phyloP scores from a whole-genome alignment of 441 rosid genomes.

The Pelargonium australe region DNA sequence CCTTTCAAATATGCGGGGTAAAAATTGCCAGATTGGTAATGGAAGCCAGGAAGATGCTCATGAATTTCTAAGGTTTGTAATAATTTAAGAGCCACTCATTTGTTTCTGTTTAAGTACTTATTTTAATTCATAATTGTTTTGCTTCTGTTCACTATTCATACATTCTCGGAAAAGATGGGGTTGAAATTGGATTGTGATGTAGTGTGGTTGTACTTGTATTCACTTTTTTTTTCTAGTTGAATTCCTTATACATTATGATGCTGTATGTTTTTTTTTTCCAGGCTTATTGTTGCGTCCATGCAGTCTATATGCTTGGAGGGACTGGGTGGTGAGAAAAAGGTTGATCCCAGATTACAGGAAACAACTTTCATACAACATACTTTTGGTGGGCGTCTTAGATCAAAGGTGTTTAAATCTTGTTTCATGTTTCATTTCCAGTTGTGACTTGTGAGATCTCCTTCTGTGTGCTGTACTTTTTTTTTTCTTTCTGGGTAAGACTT shows the following conservation, averaged over 20 bases:
- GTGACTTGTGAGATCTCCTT: too few relatives aligned
- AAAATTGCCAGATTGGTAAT: slow-evolving; percentile 64
- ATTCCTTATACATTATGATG: not conserved
- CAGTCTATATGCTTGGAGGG: slow-evolving; percentile 79
- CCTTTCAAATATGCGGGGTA: slow-evolving; percentile 56
- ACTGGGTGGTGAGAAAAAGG: slow-evolving; percentile 70
- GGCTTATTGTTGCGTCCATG: slow-evolving; percentile 76
- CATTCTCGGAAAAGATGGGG: not conserved
- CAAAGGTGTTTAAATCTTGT: slow-evolving; percentile 43
- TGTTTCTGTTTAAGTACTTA: slow-evolving; percentile 4
- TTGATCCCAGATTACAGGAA: slow-evolving; percentile 62
- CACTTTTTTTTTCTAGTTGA: not conserved
- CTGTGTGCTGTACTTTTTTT: too few relatives aligned
- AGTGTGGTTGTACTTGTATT: not conserved
- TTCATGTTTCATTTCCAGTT: not conserved
- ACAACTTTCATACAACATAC: slow-evolving; percentile 79
- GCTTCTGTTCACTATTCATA: not conserved
- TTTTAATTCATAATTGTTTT: slow-evolving; percentile 1
- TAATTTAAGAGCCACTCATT: slow-evolving; percentile 10
- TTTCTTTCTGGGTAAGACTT: not conserved
- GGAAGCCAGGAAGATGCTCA: slow-evolving; percentile 95
- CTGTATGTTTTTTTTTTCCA: slow-evolving; percentile 17
- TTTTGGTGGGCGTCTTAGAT: slow-evolving; percentile 74
- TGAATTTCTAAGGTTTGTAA: slow-evolving; percentile 65
- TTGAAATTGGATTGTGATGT: slow-evolving; percentile 1